phyloP scores from a whole-genome alignment of 768 basidiomycete genomes.

The Amanita exitialis region DNA sequence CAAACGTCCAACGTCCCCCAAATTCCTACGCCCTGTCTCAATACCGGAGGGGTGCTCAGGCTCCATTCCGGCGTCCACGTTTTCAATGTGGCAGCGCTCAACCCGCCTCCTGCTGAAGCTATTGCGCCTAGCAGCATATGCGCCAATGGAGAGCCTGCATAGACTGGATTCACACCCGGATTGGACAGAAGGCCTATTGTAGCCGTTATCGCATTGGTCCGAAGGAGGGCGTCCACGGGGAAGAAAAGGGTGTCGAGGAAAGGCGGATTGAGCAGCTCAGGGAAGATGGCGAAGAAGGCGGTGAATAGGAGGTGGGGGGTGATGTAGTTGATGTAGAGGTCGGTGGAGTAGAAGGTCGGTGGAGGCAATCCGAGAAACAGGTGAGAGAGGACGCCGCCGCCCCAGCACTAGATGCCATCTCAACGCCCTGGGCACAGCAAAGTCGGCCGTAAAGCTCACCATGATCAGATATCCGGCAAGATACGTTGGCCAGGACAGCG shows the following conservation, averaged over 20 bases:
- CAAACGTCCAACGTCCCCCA: slow-evolving; percentile 38
- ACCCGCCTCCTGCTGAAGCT: slow-evolving; percentile 36
- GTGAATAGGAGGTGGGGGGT: slow-evolving; percentile 36
- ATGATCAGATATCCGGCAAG: slow-evolving; percentile 36
- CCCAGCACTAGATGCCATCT: slow-evolving; percentile 28
- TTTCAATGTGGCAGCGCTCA: slow-evolving; percentile 31
- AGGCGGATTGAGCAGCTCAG: slow-evolving; percentile 18
- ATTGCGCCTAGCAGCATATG: slow-evolving; percentile 38
- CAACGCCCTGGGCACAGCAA: background rate
- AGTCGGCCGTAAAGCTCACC: slow-evolving; percentile 16
- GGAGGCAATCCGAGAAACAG: slow-evolving; percentile 33
- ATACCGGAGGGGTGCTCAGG: slow-evolving; percentile 33
- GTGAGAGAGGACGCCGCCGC: slow-evolving; percentile 34
- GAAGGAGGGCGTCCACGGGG: slow-evolving; percentile 39
- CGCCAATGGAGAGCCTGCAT: slow-evolving; percentile 29
- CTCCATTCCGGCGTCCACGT: slow-evolving; percentile 35
- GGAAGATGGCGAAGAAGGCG: slow-evolving; percentile 19
- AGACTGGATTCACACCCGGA: slow-evolving; percentile 22
- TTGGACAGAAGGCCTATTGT: slow-evolving; percentile 24
- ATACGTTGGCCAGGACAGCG: slow-evolving; percentile 33
- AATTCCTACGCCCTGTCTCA: slow-evolving; percentile 27
- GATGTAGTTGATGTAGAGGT: slow-evolving; percentile 39
- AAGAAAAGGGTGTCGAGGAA: slow-evolving; percentile 34
- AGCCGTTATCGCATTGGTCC: slow-evolving; percentile 28
- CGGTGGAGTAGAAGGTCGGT: slow-evolving; percentile 33